A percentile compares a stretch with the other conserved stretches of the same genome.
Evolutionary conservation across 345 rosid species (phyloP).

Genomic region (Populus nigra): DNA sequence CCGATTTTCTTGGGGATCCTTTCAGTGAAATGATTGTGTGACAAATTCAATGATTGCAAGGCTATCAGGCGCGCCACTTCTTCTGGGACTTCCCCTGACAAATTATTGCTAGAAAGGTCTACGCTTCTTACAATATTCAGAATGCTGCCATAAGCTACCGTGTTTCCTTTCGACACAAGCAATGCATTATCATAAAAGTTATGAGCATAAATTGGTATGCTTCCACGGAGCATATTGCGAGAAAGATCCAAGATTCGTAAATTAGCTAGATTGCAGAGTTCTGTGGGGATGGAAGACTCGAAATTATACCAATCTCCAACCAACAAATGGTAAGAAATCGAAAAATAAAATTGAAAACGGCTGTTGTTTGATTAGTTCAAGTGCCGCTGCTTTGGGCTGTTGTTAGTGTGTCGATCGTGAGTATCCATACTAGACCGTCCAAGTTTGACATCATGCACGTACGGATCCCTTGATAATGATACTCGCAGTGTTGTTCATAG

Average conservation of each 20-base stretch:
- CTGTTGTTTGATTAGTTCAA: too few species aligned
- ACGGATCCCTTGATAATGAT: too few species aligned
- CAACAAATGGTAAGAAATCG: too few species aligned
- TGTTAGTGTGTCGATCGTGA: too few species aligned
- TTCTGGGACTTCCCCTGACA: constrained; percentile 9
- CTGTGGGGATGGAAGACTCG: too few species aligned
- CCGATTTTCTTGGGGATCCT: constrained; percentile 6
- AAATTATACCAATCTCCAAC: too few species aligned
- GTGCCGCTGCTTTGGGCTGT: too few species aligned
- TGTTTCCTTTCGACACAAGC: constrained; percentile 10
- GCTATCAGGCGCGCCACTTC: constrained; percentile 1
- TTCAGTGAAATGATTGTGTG: constrained; percentile 11
- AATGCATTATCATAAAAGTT: neutral
- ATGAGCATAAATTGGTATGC: neutral
- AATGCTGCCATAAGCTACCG: neutral
- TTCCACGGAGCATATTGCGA: constrained; percentile 10
- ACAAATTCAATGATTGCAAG: neutral
- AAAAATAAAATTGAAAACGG: too few species aligned
- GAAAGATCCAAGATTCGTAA: constrained; percentile 15
- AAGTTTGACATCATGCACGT: too few species aligned
- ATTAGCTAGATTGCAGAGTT: neutral
- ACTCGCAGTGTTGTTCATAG: too few species aligned
- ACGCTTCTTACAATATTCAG: constrained; percentile 5
- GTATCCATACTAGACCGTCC: too few species aligned
- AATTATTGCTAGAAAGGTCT: constrained; percentile 8